A percentile compares a stretch with the other conserved stretches of the same genome.
Conservation (phyloP, 495 filamentous ascomycete genomes). For the Lindgomyces ingoldianus region DNA sequence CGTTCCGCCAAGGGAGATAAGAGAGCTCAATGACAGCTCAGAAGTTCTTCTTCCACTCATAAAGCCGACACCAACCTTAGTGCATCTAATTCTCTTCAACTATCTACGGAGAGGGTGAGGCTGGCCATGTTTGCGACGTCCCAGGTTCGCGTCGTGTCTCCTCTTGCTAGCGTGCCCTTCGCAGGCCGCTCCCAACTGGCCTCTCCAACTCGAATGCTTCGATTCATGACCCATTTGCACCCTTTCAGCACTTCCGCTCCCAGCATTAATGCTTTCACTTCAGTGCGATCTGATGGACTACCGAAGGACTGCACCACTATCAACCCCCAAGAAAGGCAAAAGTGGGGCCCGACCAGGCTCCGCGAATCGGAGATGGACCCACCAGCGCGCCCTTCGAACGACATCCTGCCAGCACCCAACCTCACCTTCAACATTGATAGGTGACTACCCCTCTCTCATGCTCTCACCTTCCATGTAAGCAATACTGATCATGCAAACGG, state of each 20-base stretch:
- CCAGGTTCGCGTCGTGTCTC: neutral
- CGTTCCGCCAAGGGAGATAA: too few relatives aligned
- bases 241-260: too few relatives aligned
- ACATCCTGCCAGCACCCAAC: neutral
- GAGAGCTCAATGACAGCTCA: neutral
- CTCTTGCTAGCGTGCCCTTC: too few relatives aligned
- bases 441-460: neutral
- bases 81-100: neutral
- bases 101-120: too few relatives aligned
- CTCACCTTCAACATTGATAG: neutral
- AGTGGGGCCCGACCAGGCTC: neutral
- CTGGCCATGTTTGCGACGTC: neutral
- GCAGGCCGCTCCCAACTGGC: too few relatives aligned
- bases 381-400: neutral
- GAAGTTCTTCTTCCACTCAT: neutral
- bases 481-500: constrained; percentile 3
- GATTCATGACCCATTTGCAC: too few relatives aligned
- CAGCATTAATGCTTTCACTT: too few relatives aligned
- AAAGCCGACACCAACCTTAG: neutral
- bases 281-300: too few relatives aligned
- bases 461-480: neutral
- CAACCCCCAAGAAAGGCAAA: neutral
- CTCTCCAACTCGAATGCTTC: too few relatives aligned
- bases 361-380: neutral
- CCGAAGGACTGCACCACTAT: too few relatives aligned